Evolutionary conservation across 2,329 filamentous ascomycete genomes (phyloP).

Genomic region (Furcasterigmium furcatum): DNA sequence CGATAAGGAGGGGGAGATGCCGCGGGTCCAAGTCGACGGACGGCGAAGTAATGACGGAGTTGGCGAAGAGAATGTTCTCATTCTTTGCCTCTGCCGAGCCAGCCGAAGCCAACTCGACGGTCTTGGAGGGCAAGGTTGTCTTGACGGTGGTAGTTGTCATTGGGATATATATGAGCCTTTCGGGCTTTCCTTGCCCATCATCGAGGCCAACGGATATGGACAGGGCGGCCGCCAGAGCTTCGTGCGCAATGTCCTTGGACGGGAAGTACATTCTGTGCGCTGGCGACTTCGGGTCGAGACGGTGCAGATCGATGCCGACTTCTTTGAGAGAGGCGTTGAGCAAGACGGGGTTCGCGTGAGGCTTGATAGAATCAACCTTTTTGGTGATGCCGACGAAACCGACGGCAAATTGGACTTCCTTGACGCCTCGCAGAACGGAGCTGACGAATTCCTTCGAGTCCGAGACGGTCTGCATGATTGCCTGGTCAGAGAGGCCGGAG

Average conservation of each 20-base stretch:
- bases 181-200: constrained; percentile 80
- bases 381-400: constrained; percentile 88
- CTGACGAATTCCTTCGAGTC: constrained; percentile 91
- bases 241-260: constrained; percentile 86
- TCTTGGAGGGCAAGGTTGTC: constrained; percentile 92
- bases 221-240: constrained; percentile 86
- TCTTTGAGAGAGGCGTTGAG: constrained; percentile 95
- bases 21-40: constrained; percentile 90
- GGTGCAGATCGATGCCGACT: constrained; percentile 86
- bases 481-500: constrained; percentile 55
- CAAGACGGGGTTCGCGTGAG: constrained; percentile 67
- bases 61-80: constrained; percentile 93
- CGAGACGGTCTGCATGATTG: constrained; percentile 75
- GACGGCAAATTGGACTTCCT: constrained; percentile 93
- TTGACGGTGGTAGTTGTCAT: constrained; percentile 96
- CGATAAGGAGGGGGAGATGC: constrained; percentile 81
- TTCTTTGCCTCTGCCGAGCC: constrained; percentile 71
- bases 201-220: constrained; percentile 91
- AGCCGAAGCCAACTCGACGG: constrained; percentile 73
- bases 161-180: constrained; percentile 87
- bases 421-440: constrained; percentile 86
- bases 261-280: constrained; percentile 99
- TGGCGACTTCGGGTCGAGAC: constrained; percentile 86
- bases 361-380: constrained; percentile 65
- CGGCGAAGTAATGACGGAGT: constrained; percentile 92